A percentile compares a stretch with the other conserved stretches of the same genome.
phyloP scores from a whole-genome alignment of 1,284 basidiomycete species.

The Heterobasidion irregulare region DNA sequence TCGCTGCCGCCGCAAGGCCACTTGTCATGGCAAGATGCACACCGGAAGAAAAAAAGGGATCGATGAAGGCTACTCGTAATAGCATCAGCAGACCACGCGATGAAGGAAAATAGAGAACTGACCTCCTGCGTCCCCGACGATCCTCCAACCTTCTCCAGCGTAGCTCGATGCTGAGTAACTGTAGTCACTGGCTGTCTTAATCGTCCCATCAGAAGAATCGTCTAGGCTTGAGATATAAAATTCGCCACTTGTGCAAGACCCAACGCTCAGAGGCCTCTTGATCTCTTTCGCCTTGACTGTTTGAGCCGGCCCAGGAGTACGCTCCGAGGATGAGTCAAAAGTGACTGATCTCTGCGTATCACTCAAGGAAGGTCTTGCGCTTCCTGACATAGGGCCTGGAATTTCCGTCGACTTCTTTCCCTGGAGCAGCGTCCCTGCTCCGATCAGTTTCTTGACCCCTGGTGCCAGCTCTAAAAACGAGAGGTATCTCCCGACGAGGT shows the following conservation, averaged over 20 bases:
- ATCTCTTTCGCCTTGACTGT: too few species aligned
- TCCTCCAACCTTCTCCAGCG: constrained; percentile 48
- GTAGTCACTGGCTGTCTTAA: constrained; percentile 51
- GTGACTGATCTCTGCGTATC: background rate
- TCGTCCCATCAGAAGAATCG: constrained; percentile 10
- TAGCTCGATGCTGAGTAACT: constrained; percentile 62
- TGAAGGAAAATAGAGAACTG: constrained; percentile 21
- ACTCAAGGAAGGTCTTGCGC: background rate
- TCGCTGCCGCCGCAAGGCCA: constrained; percentile 45
- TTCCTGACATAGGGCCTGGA: background rate
- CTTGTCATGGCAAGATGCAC: constrained; percentile 61
- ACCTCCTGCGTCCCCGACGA: constrained; percentile 72
- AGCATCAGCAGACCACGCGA: background rate
- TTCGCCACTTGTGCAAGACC: background rate
- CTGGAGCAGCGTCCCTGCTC: constrained; percentile 3
- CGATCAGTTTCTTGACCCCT: constrained; percentile 42
- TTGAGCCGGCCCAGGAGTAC: too few species aligned
- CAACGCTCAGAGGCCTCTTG: too few species aligned
- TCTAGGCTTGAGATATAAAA: background rate
- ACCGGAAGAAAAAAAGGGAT: constrained; percentile 68
- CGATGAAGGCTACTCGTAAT: constrained; percentile 37
- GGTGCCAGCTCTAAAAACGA: constrained; percentile 34
- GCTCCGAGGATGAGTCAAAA: too few species aligned
- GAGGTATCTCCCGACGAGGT: constrained; percentile 25
- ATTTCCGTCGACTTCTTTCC: background rate